Evolutionary conservation across 2,329 filamentous ascomycete genomes (phyloP).

Genomic region (Fonsecaea pedrosoi): DNA sequence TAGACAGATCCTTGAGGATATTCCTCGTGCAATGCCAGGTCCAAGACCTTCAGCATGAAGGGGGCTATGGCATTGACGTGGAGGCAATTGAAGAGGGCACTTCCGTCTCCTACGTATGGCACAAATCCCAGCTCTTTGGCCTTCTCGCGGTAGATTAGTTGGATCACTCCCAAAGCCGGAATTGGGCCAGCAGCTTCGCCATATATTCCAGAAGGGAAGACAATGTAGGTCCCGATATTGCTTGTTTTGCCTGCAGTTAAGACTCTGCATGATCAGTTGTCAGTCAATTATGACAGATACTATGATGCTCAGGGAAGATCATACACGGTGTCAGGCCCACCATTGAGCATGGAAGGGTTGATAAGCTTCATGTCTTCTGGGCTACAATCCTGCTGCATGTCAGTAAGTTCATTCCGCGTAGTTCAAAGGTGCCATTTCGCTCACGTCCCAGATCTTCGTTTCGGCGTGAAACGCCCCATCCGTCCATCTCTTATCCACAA

Average conservation of each 20-base stretch:
- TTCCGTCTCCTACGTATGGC: slow-evolving; percentile 29
- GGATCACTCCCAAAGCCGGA: slow-evolving; percentile 27
- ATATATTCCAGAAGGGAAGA: slow-evolving; percentile 29
- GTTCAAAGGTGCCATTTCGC: neutral
- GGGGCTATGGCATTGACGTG: slow-evolving; percentile 27
- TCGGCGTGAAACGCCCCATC: slow-evolving; percentile 18
- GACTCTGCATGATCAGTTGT: slow-evolving; percentile 6
- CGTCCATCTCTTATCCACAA: slow-evolving; percentile 25
- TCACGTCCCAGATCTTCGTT: slow-evolving; percentile 23
- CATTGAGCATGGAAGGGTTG: slow-evolving; percentile 28
- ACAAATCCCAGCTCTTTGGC: slow-evolving; percentile 29
- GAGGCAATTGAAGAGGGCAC: slow-evolving; percentile 27
- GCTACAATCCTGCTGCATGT: slow-evolving; percentile 12
- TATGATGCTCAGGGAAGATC: neutral
- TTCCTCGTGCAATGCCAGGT: slow-evolving; percentile 11
- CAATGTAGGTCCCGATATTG: slow-evolving; percentile 29
- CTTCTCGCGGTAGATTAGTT: slow-evolving; percentile 26
- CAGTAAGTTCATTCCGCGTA: neutral
- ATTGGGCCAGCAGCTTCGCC: slow-evolving; percentile 27
- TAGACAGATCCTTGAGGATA: slow-evolving; percentile 24
- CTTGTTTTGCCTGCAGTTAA: slow-evolving; percentile 24
- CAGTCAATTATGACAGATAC: neutral
- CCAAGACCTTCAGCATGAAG: slow-evolving; percentile 26
- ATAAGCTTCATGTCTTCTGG: slow-evolving; percentile 29
- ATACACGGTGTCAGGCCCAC: slow-evolving; percentile 29